phyloP scores from a whole-genome alignment of 208 protist genomes.

The Crithidia mellificae region DNA sequence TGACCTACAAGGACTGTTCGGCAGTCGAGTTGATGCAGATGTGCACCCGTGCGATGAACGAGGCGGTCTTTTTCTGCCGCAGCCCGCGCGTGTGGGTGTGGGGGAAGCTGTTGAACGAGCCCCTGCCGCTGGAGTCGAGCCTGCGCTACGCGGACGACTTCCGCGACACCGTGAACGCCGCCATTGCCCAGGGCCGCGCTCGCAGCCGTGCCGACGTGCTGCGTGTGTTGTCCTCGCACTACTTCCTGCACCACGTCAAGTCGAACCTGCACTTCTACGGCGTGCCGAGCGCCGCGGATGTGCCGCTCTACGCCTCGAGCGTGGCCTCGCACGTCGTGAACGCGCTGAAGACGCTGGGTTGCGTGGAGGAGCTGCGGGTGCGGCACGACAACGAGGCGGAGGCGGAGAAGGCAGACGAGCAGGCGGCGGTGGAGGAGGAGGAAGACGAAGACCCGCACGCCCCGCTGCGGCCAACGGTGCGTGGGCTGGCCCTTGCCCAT shows the following conservation, averaged over 20 bases:
- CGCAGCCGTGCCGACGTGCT: constrained; percentile 62
- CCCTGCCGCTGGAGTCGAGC: constrained; percentile 79
- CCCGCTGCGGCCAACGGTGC: constrained; percentile 51
- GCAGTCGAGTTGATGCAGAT: constrained; percentile 76
- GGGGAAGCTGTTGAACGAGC: constrained; percentile 72
- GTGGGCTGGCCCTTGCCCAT: constrained; percentile 62
- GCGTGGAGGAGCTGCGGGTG: constrained; percentile 38
- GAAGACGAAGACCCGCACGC: constrained; percentile 52
- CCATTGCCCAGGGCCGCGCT: constrained; percentile 65
- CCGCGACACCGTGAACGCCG: constrained; percentile 72
- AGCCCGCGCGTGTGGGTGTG: constrained; percentile 71
- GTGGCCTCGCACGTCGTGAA: constrained; percentile 65
- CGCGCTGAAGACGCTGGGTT: constrained; percentile 49
- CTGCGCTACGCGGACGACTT: constrained; percentile 84
- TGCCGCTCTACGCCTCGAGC: constrained; percentile 74
- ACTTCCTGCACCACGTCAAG: constrained; percentile 81
- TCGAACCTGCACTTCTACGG: constrained; percentile 82
- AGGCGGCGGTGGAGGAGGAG: constrained; percentile 27
- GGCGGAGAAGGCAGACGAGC: neutral
- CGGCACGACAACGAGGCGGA: neutral
- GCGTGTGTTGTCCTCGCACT: constrained; percentile 79
- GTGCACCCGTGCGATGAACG: constrained; percentile 69
- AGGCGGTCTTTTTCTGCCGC: constrained; percentile 70
- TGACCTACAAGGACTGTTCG: constrained; percentile 49
- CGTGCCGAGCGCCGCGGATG: constrained; percentile 62